A percentile compares a stretch with the other conserved stretches of the same genome.
phyloP scores from a whole-genome alignment of 192 early-diverging fungal species.

The Rhizophagus prolifer region DNA sequence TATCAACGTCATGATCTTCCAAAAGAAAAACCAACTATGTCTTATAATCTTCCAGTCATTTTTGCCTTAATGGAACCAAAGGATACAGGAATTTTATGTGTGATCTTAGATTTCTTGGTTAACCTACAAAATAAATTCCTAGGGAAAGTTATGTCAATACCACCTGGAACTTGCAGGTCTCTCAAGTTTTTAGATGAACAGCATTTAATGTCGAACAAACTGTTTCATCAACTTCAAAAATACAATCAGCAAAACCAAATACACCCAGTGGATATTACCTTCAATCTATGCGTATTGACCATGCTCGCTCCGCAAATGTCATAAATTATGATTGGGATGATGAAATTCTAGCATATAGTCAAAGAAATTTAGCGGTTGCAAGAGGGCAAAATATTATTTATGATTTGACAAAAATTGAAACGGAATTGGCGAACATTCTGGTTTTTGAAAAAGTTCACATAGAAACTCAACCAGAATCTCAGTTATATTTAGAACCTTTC shows the following conservation, averaged over 20 bases:
- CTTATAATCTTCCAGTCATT: neutral
- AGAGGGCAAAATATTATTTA: neutral
- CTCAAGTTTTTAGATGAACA: neutral
- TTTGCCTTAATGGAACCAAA: constrained; percentile 6
- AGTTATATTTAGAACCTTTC: constrained; percentile 2
- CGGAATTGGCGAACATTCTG: neutral
- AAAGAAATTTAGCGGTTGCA: neutral
- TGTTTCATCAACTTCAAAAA: neutral
- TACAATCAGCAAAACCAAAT: too few relatives aligned
- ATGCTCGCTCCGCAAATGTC: neutral
- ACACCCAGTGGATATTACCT: neutral
- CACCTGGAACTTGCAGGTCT: constrained; percentile 1
- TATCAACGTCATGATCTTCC: constrained; percentile 29
- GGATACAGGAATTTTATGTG: constrained; percentile 19
- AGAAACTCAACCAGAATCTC: neutral
- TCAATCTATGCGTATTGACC: neutral
- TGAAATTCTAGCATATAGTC: constrained; percentile 7
- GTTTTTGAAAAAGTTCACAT: neutral
- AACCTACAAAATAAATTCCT: constrained; percentile 26
- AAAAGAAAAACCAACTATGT: neutral
- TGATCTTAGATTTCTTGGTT: constrained; percentile 12
- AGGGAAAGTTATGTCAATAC: neutral
- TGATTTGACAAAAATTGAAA: constrained; percentile 19
- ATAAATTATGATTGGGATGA: constrained; percentile 11
- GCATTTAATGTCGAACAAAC: neutral